phyloP scores from a whole-genome alignment of 192 early-diverging fungal species.

The Gaertneriomyces sp. region DNA sequence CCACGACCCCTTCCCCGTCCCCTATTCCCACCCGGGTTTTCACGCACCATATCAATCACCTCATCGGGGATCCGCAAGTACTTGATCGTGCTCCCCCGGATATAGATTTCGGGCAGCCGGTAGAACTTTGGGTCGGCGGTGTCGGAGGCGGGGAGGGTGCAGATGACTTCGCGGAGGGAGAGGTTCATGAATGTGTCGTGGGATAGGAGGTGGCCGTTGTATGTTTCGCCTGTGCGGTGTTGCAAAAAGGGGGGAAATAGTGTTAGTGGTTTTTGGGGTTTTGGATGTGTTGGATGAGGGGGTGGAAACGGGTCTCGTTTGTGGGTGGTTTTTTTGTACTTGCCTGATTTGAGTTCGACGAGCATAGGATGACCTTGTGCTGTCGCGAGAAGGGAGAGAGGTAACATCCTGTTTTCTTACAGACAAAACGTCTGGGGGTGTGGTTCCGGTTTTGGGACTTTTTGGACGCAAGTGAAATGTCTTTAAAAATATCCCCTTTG shows the following conservation, averaged over 20 bases:
- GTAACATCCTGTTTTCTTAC: conserved; percentile 63
- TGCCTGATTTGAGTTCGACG: conserved; percentile 92
- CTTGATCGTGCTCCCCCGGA: conserved; percentile 82
- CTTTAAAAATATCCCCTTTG: too few relatives aligned
- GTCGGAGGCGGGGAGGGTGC: conserved; percentile 89
- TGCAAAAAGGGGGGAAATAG: too few relatives aligned
- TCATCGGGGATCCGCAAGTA: conserved; percentile 79
- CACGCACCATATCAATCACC: conserved; percentile 86
- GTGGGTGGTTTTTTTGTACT: not conserved
- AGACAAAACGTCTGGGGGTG: too few relatives aligned
- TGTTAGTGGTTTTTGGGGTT: too few relatives aligned
- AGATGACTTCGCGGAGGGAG: conserved; percentile 89
- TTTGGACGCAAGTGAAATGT: too few relatives aligned
- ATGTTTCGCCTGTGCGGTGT: conserved; percentile 97
- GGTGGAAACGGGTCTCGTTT: too few relatives aligned
- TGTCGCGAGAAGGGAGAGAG: conserved; percentile 86
- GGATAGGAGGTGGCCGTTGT: conserved; percentile 94
- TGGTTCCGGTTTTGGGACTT: too few relatives aligned
- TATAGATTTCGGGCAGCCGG: conserved; percentile 87
- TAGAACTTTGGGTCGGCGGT: conserved; percentile 58
- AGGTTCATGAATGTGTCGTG: conserved; percentile 98
- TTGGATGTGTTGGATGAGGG: too few relatives aligned
- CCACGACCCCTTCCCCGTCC: conserved; percentile 21
- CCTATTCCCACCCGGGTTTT: conserved; percentile 47
- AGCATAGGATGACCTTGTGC: conserved; percentile 85